Evolutionary conservation across 163 green algal genomes (phyloP).

Genomic region (Chlamydomonas reinhardtii): DNA sequence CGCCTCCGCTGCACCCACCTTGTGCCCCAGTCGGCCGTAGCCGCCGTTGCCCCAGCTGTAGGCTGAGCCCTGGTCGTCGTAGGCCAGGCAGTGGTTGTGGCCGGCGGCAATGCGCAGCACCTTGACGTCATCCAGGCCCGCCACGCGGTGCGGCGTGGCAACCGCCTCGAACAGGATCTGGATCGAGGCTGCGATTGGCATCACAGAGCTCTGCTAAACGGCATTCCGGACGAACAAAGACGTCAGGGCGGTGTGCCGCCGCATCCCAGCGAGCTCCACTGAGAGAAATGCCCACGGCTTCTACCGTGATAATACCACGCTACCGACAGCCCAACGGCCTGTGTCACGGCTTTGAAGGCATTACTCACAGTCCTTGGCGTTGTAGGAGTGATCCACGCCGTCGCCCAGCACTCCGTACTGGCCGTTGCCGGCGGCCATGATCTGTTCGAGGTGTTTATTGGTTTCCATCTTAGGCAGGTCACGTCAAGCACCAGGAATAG

Average conservation of each 20-base stretch:
- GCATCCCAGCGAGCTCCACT: too few relatives aligned
- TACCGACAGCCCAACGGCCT: too few relatives aligned
- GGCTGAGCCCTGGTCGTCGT: constrained; percentile 70
- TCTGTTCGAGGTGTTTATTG: background rate
- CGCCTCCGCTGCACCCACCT: background rate
- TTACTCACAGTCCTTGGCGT: constrained; percentile 89
- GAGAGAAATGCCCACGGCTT: too few relatives aligned
- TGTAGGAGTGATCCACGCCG: constrained; percentile 94
- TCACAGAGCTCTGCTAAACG: too few relatives aligned
- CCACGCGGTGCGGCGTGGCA: constrained; percentile 80
- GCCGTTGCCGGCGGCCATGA: constrained; percentile 68
- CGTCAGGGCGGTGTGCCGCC: background rate
- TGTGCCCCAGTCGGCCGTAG: constrained; percentile 75
- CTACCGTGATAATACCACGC: too few relatives aligned
- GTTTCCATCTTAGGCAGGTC: background rate
- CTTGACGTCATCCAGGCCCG: constrained; percentile 70
- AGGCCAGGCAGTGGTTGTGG: constrained; percentile 84
- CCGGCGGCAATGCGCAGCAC: constrained; percentile 81
- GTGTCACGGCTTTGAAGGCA: too few relatives aligned
- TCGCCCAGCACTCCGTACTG: constrained; percentile 97
- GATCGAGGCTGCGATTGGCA: constrained; percentile 78
- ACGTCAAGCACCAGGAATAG: background rate
- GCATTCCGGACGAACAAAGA: background rate
- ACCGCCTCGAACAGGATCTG: constrained; percentile 95
- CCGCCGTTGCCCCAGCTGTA: constrained; percentile 88